phyloP scores from a whole-genome alignment of 129 eudicot species.

The Calendula officinalis region DNA sequence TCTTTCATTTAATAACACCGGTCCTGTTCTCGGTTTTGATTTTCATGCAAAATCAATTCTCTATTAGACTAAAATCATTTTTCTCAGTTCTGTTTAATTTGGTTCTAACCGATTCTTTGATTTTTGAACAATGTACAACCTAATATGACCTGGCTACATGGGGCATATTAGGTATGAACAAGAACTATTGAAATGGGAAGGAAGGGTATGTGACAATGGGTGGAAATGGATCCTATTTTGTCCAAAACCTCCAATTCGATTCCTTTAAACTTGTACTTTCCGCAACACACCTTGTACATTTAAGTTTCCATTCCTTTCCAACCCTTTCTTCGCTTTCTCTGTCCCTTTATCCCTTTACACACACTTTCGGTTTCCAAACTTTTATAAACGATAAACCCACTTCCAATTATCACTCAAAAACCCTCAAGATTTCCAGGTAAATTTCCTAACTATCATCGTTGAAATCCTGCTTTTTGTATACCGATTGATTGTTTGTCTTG shows the following conservation, averaged over 20 bases:
- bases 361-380: neutral
- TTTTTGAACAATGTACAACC: no score
- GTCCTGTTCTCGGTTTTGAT: no score
- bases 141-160: no score
- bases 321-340: constrained; percentile 22
- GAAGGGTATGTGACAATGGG: no score
- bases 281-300: constrained; percentile 6
- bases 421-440: constrained; percentile 23
- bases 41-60: no score
- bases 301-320: constrained; percentile 13
- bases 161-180: no score
- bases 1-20: no score
- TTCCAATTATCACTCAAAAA: constrained; percentile 17
- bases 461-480: neutral
- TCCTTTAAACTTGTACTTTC: neutral
- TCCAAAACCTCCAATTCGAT: neutral
- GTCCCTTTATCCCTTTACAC: constrained; percentile 22
- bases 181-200: neutral
- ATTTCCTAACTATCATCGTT: neutral
- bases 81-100: no score
- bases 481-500: neutral
- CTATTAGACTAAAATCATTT: no score
- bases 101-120: no score
- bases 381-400: constrained; percentile 18
- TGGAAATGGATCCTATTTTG: neutral